Conservation (phyloP, 306 rosid genomes). For the Prunus davidiana region DNA sequence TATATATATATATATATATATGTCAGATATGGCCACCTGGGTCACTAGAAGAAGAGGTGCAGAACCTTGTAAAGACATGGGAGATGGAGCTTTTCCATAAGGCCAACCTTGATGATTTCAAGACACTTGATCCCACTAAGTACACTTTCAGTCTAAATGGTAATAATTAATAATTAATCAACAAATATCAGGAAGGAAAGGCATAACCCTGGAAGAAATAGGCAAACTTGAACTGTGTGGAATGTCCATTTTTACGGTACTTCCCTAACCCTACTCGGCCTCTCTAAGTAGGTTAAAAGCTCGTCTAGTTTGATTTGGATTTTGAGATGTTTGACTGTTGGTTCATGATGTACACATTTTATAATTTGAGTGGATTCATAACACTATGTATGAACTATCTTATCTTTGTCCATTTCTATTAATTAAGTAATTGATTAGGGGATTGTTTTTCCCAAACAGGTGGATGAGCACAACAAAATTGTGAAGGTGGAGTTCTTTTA, state of each 20-base stretch:
- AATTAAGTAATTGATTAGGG: too few species aligned
- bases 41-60: conserved; percentile 56
- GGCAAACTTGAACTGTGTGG: conserved; percentile 48
- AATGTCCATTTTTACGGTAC: conserved; percentile 53
- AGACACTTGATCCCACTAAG: conserved; percentile 41
- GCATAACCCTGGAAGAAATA: conserved; percentile 35
- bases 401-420: too few species aligned
- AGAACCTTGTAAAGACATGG: conserved; percentile 55
- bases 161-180: background rate
- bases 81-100: conserved; percentile 74
- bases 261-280: background rate
- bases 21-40: conserved; percentile 60
- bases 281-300: too few species aligned
- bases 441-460: conserved; percentile 14
- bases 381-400: too few species aligned
- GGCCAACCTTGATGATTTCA: conserved; percentile 27
- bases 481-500: conserved; percentile 63
- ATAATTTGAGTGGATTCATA: too few species aligned
- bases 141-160: conserved; percentile 61
- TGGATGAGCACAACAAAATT: conserved; percentile 41
- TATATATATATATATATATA: background rate
- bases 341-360: too few species aligned
- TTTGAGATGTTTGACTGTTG: too few species aligned
- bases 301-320: too few species aligned
- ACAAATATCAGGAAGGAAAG: conserved; percentile 45